These are phyloP conservation scores for Cardiosporidium cionae DNA, from an alignment of 169 alveolate species.

Conservation along the genomic window DNA sequence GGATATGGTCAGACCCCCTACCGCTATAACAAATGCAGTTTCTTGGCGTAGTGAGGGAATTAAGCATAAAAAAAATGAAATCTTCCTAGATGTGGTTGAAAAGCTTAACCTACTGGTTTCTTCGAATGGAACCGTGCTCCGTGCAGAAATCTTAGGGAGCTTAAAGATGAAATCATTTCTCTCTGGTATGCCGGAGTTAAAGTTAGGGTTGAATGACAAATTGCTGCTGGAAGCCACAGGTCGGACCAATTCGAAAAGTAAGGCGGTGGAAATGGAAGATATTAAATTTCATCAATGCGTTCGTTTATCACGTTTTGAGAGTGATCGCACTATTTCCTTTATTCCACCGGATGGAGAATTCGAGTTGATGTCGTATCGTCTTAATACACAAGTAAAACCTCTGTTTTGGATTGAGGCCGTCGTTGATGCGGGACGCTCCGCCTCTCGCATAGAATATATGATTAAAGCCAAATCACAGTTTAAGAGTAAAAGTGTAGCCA, in stretches of 20 bases:
- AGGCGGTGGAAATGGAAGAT: slow-evolving; percentile 93
- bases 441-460: slow-evolving; percentile 84
- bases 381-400: slow-evolving; percentile 90
- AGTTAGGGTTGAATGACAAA: slow-evolving; percentile 95
- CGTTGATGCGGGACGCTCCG: slow-evolving; percentile 71
- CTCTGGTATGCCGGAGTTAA: slow-evolving; percentile 98
- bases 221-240: slow-evolving; percentile 58
- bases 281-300: slow-evolving; percentile 94
- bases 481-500: slow-evolving; percentile 82
- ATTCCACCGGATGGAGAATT: slow-evolving; percentile 99
- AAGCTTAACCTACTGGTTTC: slow-evolving; percentile 77
- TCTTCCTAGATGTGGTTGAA: slow-evolving; percentile 97
- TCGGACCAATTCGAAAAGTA: slow-evolving; percentile 35
- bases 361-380: slow-evolving; percentile 95
- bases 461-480: slow-evolving; percentile 69
- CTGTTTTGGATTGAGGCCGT: slow-evolving; percentile 89
- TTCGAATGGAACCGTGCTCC: slow-evolving; percentile 79
- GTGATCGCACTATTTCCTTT: slow-evolving; percentile 93
- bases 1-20: slow-evolving; percentile 69
- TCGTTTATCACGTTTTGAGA: slow-evolving; percentile 79
- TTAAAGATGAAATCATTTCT: slow-evolving; percentile 90
- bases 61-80: slow-evolving; percentile 93
- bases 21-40: slow-evolving; percentile 89
- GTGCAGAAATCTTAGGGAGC: slow-evolving; percentile 94
- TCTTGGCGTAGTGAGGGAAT: slow-evolving; percentile 92